A percentile compares a stretch with the other conserved stretches of the same genome.
phyloP scores from a whole-genome alignment of 768 basidiomycete genomes.

The Cyclocybe aegerita region DNA sequence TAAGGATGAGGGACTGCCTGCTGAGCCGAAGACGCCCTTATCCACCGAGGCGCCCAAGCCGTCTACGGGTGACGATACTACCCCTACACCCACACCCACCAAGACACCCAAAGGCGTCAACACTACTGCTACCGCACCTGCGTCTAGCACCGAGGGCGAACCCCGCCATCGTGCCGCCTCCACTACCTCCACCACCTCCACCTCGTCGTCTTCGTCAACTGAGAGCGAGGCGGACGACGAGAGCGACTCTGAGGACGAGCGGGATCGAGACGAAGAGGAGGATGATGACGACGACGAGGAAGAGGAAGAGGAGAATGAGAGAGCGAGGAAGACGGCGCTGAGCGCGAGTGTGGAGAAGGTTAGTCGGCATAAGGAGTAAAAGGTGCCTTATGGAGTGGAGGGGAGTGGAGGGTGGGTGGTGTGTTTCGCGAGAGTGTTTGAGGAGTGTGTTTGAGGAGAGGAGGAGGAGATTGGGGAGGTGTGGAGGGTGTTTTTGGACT shows the following conservation, averaged over 20 bases:
- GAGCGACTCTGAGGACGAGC: conserved; percentile 11
- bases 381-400: neutral
- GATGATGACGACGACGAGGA: conserved; percentile 19
- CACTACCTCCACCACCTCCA: neutral
- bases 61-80: too few species aligned
- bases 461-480: neutral
- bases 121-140: neutral
- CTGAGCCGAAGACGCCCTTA: too few species aligned
- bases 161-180: too few species aligned
- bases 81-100: neutral
- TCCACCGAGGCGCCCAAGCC: too few species aligned
- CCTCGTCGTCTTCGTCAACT: conserved; percentile 4
- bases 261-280: conserved; percentile 16
- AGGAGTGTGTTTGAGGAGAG: too few species aligned
- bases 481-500: neutral
- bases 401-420: neutral
- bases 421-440: too few species aligned
- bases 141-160: neutral
- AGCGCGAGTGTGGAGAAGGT: conserved; percentile 55
- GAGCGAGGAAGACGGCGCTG: conserved; percentile 30
- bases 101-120: neutral
- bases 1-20: too few species aligned
- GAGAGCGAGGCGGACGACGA: conserved; percentile 17
- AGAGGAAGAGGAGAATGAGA: conserved; percentile 20
- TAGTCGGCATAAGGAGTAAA: conserved; percentile 34